phyloP scores from a whole-genome alignment of 129 eudicot genomes.

The Artemisia argyi region DNA sequence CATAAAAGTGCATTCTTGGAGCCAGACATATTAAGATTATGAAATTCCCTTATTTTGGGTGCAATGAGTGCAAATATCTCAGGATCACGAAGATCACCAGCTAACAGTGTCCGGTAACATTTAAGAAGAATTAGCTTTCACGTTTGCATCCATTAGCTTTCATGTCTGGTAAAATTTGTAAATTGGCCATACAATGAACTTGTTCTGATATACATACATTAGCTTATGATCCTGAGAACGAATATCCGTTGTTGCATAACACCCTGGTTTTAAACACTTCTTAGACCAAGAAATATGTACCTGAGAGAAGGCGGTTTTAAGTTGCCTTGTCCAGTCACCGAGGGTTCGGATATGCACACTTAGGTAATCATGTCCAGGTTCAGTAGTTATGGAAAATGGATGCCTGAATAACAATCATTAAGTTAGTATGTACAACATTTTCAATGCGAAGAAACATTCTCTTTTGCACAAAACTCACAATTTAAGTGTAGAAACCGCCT shows the following conservation, averaged over 20 bases:
- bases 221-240: too few relatives aligned
- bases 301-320: conserved; percentile 50
- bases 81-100: conserved; percentile 75
- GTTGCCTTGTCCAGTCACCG: conserved; percentile 70
- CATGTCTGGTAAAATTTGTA: too few relatives aligned
- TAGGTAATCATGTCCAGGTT: conserved; percentile 59
- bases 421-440: conserved; percentile 3
- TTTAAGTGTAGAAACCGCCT: conserved; percentile 54
- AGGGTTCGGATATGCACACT: conserved; percentile 66
- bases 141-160: background rate
- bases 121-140: conserved; percentile 12
- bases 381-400: conserved; percentile 72
- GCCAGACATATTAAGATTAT: conserved; percentile 36
- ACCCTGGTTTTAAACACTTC: background rate
- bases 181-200: too few relatives aligned
- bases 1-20: conserved; percentile 22
- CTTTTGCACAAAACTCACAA: conserved; percentile 31
- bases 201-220: too few relatives aligned
- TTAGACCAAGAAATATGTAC: conserved; percentile 13
- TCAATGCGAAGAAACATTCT: background rate
- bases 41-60: conserved; percentile 75
- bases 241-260: too few relatives aligned
- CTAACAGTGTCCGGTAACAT: conserved; percentile 73
- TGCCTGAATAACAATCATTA: conserved; percentile 35
- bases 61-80: conserved; percentile 77